Evolutionary conservation across 352 stramenopile species (phyloP).

Genomic region (Phytophthora meadii): DNA sequence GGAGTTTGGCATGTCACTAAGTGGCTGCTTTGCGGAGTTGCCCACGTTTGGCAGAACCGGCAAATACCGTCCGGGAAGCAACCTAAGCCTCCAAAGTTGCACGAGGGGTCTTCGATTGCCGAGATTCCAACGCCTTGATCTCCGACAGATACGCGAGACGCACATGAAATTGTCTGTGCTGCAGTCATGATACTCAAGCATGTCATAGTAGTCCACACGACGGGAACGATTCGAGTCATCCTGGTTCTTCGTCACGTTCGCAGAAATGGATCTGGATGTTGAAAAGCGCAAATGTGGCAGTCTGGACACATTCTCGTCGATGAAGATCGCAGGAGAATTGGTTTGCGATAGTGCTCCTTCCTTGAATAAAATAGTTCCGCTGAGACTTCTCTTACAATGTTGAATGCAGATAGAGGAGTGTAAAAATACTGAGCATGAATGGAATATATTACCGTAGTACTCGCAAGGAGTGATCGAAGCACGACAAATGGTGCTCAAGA

Average conservation of each 20-base stretch:
- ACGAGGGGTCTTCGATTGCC: slow-evolving; percentile 32
- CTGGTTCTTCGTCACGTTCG: not conserved
- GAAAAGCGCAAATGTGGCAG: slow-evolving; percentile 5
- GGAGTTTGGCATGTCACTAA: slow-evolving; percentile 15
- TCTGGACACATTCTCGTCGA: not conserved
- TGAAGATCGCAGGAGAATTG: slow-evolving; percentile 12
- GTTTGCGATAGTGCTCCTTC: slow-evolving; percentile 4
- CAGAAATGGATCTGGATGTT: not conserved
- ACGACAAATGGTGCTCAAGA: slow-evolving; percentile 14
- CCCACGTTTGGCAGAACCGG: slow-evolving; percentile 37
- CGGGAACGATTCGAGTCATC: slow-evolving; percentile 8
- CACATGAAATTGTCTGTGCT: slow-evolving; percentile 7
- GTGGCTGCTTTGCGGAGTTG: slow-evolving; percentile 31
- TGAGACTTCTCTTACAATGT: slow-evolving; percentile 16
- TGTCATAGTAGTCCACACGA: slow-evolving; percentile 10
- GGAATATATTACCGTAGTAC: slow-evolving; percentile 30
- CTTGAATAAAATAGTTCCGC: slow-evolving; percentile 18
- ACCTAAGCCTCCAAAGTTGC: slow-evolving; percentile 33
- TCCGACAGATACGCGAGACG: slow-evolving; percentile 16
- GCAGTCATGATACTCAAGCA: slow-evolving; percentile 8
- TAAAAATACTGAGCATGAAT: slow-evolving; percentile 2
- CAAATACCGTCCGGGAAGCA: slow-evolving; percentile 38
- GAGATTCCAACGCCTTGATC: slow-evolving; percentile 39
- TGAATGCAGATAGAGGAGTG: too few species aligned
- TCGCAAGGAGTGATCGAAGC: slow-evolving; percentile 22